Evolutionary conservation across 495 filamentous ascomycete species (phyloP), one percentile per base, ranked within the genome.

Genomic region (Pyronema omphalodes): DNA sequence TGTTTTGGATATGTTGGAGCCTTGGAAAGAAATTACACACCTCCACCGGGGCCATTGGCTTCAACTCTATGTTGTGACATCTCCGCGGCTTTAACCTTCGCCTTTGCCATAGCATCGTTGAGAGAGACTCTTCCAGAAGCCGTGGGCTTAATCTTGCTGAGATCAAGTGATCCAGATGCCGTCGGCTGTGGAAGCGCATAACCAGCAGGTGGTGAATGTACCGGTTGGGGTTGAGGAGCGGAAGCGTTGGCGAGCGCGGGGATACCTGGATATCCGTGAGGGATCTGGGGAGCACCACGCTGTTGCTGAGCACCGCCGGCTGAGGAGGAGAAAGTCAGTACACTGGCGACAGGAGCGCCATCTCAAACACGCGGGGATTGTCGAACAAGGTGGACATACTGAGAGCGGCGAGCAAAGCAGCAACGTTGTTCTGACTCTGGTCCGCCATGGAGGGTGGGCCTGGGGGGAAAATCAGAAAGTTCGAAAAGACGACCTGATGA

Each of bases 111-210:
- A 7, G 84, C 82, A 62, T 87, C 83, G 35, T 75, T 71, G 39
- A 88, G 70, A 54, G 76, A 83, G 18, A 88, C 79, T 9, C 79
- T 80, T 44, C 86, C 85, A 1, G 81, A 81, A 57, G 73, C 81
- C 36, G 77, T 73, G 9, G 84, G 83, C 59, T 80, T 82, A 61
- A 88, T 83, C 8, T 75, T 71, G 66, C 78, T 84, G 37, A 91
- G 66, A 60, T 91, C 86, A 51, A 86, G 71, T 50, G 72, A 81
- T 8, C 83, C 84, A 17, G 80, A 78, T 15, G 71, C 73, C 23
- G 76, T 74, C 7, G 84, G 83, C 57, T 80, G 81, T 0, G 84
- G 84, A 29, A 84, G 68, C 29, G 68, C 61, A 59, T 75, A 81
- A 44, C 58, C 56, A 34, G 55, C 52, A 12, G 58, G 62, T 19